Base-by-base conservation (phyloP, 2,329 filamentous ascomycete genomes). In the Gaeumannomyces sp. region DNA sequence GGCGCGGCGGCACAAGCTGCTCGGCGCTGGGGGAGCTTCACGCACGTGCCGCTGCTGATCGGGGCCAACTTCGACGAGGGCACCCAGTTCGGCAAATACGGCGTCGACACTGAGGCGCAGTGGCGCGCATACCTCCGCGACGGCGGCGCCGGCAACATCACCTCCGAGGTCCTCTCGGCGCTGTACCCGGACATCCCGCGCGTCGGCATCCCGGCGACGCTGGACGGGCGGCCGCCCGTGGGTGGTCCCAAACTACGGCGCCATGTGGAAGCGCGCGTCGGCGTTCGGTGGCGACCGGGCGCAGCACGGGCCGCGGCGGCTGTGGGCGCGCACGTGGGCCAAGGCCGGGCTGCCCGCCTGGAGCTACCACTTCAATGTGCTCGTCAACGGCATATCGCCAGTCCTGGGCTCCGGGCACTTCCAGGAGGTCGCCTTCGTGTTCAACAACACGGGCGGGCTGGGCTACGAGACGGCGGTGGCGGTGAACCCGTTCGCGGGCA, bases 41-140 rank as follows among this genome's bases (percentile, higher is more conserved):
- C 89, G 64, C 80, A 85, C 63, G 85, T 90, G 0, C 86, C 87
- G 1, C 81, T 90, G 57, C 78, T 91, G 7, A 76, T 81, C 45
- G 88, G 89, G 7, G 82, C 82, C 50, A 90, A 89, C 72, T 83
- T 82, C 1, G 88, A 91, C 69, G 89, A 91, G 72, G 89, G 76
- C 57, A 82, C 82, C 0, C 76, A 77, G 1, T 89, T 88, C 70
- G 81, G 78, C 0, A 78, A 80, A 11, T 72, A 67, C 7, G 82
- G 80, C 22, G 80, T 89, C 67, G 82, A 87, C 70, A 85, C 81
- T 1, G 82, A 79, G 14, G 79, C 75, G 19, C 78, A 87, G 62
- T 84, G 87, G 70, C 73, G 76, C 59, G 71, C 73, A 13, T 56
- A 56, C 38, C 29, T 63, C 25, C 38, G 29, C 35, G n/a, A 14